Evolutionary conservation across 768 basidiomycete genomes (phyloP).

Genomic region (Rhodotorula taiwanensis): DNA sequence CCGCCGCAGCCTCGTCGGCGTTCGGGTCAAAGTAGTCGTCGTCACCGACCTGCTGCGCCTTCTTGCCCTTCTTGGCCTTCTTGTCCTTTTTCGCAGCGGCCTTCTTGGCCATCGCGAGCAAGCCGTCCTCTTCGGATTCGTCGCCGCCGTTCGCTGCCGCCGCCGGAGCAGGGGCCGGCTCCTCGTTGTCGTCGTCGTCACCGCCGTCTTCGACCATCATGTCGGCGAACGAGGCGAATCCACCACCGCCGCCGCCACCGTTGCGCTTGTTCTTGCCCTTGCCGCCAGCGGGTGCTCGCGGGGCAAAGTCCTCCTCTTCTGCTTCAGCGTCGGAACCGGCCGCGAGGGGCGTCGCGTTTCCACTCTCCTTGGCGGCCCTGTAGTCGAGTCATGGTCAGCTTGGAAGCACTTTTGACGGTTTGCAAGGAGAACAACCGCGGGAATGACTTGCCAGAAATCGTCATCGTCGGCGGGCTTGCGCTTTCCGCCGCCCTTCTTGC

Average conservation of each 20-base stretch:
- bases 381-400: too few species aligned
- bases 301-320: conserved; percentile 48
- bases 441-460: conserved; percentile 67
- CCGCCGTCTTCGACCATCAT: conserved; percentile 40
- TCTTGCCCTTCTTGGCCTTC: conserved; percentile 42
- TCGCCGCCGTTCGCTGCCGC: conserved; percentile 7
- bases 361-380: conserved; percentile 42
- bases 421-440: too few species aligned
- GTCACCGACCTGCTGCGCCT: conserved; percentile 32
- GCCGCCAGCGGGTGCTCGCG: conserved; percentile 1
- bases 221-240: conserved; percentile 55
- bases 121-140: conserved; percentile 29
- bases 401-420: too few species aligned
- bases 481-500: conserved; percentile 65
- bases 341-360: conserved; percentile 9
- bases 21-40: conserved; percentile 36
- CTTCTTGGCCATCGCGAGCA: conserved; percentile 33
- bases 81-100: conserved; percentile 7
- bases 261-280: conserved; percentile 3
- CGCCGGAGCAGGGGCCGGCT: neutral
- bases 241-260: conserved; percentile 35
- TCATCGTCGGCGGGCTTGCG: conserved; percentile 75
- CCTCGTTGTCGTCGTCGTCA: conserved; percentile 32
- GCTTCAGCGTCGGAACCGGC: conserved; percentile 38
- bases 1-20: neutral